Evolutionary conservation across 2,329 filamentous ascomycete species (phyloP), one percentile per base, ranked within the genome.

Genomic region (Aspergillus felis): DNA sequence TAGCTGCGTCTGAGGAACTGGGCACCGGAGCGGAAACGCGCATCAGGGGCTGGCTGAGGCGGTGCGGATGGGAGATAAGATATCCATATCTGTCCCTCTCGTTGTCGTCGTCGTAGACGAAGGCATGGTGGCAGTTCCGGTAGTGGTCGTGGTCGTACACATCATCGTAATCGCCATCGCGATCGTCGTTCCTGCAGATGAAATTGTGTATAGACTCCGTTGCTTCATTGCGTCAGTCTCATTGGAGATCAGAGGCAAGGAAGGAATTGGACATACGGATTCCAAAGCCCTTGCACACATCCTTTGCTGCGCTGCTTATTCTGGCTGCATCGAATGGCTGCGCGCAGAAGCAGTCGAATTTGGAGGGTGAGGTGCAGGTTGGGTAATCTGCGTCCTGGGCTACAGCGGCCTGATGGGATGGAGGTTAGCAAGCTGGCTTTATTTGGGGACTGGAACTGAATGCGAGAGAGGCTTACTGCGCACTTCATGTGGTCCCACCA

Each of bases 281-380:
- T 28, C 53, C 57, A 38, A 17, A 35, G 53, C 55, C 38, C 41
- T 25, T 4, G 24, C 51, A 42, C 55, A 62, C 7, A 25, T 57
- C 53, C 51, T 51, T 25, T 7, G 51, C 54, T 1, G 42, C 49
- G 17, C 42, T 42, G 12, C 32, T 48, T 35, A 49, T 6, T 0
- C 10, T n/a, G n/a, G 27, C 32, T 1, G 54, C 49, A 14, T 51
- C 44, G 6, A 48, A 51, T 10, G 53, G 48, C 7, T 53, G 42
- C 4, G 55, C 53, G 28, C 60, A 62, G 57, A 62, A 62, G 28
- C 60, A 62, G 48, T 62, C 54, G 4, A 62, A 56, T 35, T 54
- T 57, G 10, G 56, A 55, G 38, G 55, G 46, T 12, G 57, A 60
- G 5, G 53, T 35, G 46, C 60, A 62, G 7, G 46, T 28, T 3